Base-by-base conservation (phyloP, 805 yeast species). In the Kazachstania taianensis region DNA sequence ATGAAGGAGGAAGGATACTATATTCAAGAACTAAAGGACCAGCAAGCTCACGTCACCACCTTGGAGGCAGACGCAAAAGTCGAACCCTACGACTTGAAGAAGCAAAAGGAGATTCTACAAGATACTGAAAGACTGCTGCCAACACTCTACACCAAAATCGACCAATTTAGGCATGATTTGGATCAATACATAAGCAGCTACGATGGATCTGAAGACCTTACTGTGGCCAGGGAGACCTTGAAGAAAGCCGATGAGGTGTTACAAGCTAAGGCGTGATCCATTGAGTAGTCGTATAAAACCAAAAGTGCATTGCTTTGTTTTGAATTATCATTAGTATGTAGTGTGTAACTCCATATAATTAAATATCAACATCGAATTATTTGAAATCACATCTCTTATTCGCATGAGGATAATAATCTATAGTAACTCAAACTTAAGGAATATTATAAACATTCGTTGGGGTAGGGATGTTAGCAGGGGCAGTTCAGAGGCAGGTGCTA, bases 71-170 rank as follows among this genome's bases (percentile, higher is more conserved):
- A 58, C 15, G 33, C 45, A 7, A 57, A 65, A 17, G 71, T 67
- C 3, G 86, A 79, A 47, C 74, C 72, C 37, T 81, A 79, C 49
- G 86, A 79, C 38, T 54, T 80, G 45, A 79, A 76, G 57, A 66
- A 66, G 43, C 70, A 61, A 50, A 61, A 59, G 6, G 73, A 70
- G 45, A 72, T 75, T 1, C 55, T 69, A 15, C 63, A 66, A n/a
- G 81, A 75, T 42, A 73, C 78, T 10, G 61, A 65, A 35, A 64
- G 68, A 37, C 63, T 75, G 49, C 49, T 72, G 14, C 78, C 78
- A 1, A 67, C 66, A 16, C 52, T 75, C 20, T 61, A 61, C 39
- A 56, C 52, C 33, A 66, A 69, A 46, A 59, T 73, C 29, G 43
- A 46, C 15, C 61, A 68, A 33, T 63, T 67, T 30, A 49, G 51